Conservation (phyloP, 2,329 filamentous ascomycete genomes). For the Penicillium verrucosum region DNA sequence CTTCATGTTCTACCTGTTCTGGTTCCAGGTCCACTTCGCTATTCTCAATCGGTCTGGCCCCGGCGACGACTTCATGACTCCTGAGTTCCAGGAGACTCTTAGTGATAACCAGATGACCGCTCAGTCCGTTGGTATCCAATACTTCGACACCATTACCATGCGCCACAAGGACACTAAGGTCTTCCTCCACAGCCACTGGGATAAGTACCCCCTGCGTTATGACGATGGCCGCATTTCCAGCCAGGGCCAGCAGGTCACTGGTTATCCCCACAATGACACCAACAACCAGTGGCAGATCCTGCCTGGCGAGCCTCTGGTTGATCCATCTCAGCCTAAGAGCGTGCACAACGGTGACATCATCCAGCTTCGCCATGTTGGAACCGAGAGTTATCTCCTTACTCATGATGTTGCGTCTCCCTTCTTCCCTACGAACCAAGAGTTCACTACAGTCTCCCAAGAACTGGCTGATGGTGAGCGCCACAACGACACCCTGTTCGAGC, state of each 20-base stretch:
- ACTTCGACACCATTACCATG: slow-evolving; percentile 82
- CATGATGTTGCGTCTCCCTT: slow-evolving; percentile 97
- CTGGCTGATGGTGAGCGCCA: slow-evolving; percentile 70
- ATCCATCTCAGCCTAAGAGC: slow-evolving; percentile 57
- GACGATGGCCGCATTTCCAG: slow-evolving; percentile 96
- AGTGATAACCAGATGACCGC: slow-evolving; percentile 91
- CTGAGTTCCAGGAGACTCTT: slow-evolving; percentile 95
- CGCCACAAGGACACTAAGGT: slow-evolving; percentile 97
- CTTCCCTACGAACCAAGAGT: slow-evolving; percentile 97
- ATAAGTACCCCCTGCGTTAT: slow-evolving; percentile 87
- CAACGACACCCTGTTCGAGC: slow-evolving; percentile 90
- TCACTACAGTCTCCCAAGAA: slow-evolving; percentile 74
- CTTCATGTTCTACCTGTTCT: slow-evolving; percentile 98
- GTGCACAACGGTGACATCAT: slow-evolving; percentile 84
- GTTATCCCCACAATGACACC: slow-evolving; percentile 96
- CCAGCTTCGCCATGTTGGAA: slow-evolving; percentile 80
- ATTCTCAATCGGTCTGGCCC: slow-evolving; percentile 85
- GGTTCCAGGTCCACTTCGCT: slow-evolving; percentile 99
- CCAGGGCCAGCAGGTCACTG: slow-evolving; percentile 96
- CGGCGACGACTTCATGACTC: slow-evolving; percentile 98
- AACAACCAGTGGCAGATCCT: slow-evolving; percentile 98
- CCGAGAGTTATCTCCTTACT: slow-evolving; percentile 80
- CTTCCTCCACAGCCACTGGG: slow-evolving; percentile 89
- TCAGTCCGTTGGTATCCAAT: slow-evolving; percentile 81
- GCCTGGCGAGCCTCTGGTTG: slow-evolving; percentile 55